Conservation (phyloP, 2,329 filamentous ascomycete species). For the Davidsoniella australis region DNA sequence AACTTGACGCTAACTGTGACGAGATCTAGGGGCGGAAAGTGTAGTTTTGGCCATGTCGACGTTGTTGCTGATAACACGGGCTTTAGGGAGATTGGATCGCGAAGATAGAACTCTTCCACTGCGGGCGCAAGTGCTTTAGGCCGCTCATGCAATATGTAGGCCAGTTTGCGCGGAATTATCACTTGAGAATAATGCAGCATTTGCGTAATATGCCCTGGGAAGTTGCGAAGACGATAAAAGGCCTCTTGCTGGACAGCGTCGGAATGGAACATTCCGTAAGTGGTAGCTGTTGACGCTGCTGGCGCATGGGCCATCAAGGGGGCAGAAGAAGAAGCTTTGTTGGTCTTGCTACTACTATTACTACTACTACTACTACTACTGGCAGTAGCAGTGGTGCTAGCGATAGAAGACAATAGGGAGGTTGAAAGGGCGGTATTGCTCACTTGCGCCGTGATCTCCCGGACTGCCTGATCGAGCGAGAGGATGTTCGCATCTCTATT, state of each 20-base stretch:
- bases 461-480: neutral
- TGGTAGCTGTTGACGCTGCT: neutral
- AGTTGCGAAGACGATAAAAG: conserved; percentile 74
- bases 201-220: conserved; percentile 56
- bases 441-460: neutral
- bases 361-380: too few species aligned
- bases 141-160: conserved; percentile 57
- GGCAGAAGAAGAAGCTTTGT: too few species aligned
- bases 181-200: conserved; percentile 62
- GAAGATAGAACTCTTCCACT: conserved; percentile 80
- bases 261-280: conserved; percentile 43
- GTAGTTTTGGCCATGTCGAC: conserved; percentile 27
- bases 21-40: conserved; percentile 62
- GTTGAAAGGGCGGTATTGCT: too few species aligned
- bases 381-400: too few species aligned
- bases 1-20: conserved; percentile 67
- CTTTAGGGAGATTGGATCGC: conserved; percentile 62
- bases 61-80: conserved; percentile 35
- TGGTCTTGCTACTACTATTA: too few species aligned
- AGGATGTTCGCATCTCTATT: neutral
- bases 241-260: conserved; percentile 68
- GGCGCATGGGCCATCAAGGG: neutral
- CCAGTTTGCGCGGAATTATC: conserved; percentile 65
- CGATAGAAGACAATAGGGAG: too few species aligned
- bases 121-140: conserved; percentile 67